Evolutionary conservation across 345 rosid genomes (phyloP).

Genomic region (Rhodamnia rubescens): DNA sequence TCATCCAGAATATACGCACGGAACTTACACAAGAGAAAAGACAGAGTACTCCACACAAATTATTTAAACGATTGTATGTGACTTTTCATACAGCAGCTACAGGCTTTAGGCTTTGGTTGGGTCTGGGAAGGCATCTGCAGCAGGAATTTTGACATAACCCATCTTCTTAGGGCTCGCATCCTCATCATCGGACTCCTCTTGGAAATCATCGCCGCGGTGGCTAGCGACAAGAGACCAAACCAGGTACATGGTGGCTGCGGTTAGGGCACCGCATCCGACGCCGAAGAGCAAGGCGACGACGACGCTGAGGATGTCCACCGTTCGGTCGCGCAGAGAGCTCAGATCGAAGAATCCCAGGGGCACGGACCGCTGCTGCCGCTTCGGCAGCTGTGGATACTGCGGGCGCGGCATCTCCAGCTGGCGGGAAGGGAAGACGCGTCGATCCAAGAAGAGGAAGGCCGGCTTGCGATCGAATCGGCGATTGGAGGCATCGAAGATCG

Average conservation of each 20-base stretch:
- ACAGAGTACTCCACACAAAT: not conserved
- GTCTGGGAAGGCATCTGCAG: constrained; percentile 1
- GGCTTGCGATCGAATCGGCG: constrained; percentile 20
- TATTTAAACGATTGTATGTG: not conserved
- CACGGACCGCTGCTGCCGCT: not conserved
- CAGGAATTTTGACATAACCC: constrained; percentile 71
- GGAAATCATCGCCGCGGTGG: constrained; percentile 25
- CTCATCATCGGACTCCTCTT: constrained; percentile 27
- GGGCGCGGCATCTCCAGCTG: constrained; percentile 7
- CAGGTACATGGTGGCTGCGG: constrained; percentile 83
- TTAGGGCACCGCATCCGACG: constrained; percentile 90
- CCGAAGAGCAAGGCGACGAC: constrained; percentile 80
- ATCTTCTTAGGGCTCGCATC: constrained; percentile 46
- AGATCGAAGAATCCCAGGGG: constrained; percentile 30
- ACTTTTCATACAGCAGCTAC: not conserved
- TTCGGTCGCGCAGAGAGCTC: constrained; percentile 60
- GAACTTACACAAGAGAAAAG: not conserved
- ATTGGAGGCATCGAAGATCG: constrained; percentile 37
- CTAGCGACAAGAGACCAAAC: constrained; percentile 61
- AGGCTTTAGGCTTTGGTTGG: constrained; percentile 2
- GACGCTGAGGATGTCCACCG: constrained; percentile 81
- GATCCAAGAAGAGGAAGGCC: constrained; percentile 10
- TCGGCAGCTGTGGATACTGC: not conserved
- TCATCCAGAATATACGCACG: not conserved
- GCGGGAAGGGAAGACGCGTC: constrained; percentile 17